A percentile compares a stretch with the other conserved stretches of the same genome.
These are phyloP conservation scores for Diaporthe helianthi DNA, from an alignment of 2,329 filamentous ascomycete species.

Conservation along the genomic window DNA sequence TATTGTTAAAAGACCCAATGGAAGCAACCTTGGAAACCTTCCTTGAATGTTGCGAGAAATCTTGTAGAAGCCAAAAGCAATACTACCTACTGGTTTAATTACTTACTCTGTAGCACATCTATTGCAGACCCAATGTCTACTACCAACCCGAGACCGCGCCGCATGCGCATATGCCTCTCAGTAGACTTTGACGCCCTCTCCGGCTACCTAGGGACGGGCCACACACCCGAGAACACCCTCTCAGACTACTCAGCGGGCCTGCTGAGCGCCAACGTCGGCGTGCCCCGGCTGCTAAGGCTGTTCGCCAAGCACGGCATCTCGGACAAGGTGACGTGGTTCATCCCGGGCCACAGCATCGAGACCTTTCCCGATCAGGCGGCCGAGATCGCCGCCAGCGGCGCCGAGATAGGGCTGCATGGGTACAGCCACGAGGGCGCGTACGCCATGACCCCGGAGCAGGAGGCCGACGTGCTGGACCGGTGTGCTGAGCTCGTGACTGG, in stretches of 20 bases:
- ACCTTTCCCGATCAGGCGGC: slow-evolving; percentile 52
- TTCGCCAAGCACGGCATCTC: slow-evolving; percentile 53
- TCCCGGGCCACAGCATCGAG: slow-evolving; percentile 58
- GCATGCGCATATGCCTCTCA: slow-evolving; percentile 42
- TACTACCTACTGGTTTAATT: too few species aligned
- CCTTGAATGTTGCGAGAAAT: background rate
- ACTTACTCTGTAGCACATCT: too few species aligned
- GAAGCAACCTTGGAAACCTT: background rate
- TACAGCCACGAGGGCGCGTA: slow-evolving; percentile 55
- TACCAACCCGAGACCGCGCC: slow-evolving; percentile 26
- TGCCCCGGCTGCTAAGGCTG: slow-evolving; percentile 54
- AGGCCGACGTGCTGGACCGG: slow-evolving; percentile 52
- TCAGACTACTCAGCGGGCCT: slow-evolving; percentile 58
- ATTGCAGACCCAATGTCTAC: background rate
- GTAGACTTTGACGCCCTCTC: slow-evolving; percentile 62
- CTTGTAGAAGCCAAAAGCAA: too few species aligned
- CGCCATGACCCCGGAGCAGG: slow-evolving; percentile 53
- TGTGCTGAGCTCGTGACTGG: slow-evolving; percentile 49
- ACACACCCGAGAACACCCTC: slow-evolving; percentile 55
- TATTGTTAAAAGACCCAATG: background rate
- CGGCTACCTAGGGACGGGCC: slow-evolving; percentile 60
- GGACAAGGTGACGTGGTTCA: slow-evolving; percentile 58
- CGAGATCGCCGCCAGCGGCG: slow-evolving; percentile 50
- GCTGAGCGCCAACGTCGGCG: slow-evolving; percentile 58
- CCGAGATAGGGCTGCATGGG: slow-evolving; percentile 56